A percentile compares a stretch with the other conserved stretches of the same genome.
These are phyloP conservation scores for Postia placenta DNA, from an alignment of 768 basidiomycete species.

Conservation along the genomic window DNA sequence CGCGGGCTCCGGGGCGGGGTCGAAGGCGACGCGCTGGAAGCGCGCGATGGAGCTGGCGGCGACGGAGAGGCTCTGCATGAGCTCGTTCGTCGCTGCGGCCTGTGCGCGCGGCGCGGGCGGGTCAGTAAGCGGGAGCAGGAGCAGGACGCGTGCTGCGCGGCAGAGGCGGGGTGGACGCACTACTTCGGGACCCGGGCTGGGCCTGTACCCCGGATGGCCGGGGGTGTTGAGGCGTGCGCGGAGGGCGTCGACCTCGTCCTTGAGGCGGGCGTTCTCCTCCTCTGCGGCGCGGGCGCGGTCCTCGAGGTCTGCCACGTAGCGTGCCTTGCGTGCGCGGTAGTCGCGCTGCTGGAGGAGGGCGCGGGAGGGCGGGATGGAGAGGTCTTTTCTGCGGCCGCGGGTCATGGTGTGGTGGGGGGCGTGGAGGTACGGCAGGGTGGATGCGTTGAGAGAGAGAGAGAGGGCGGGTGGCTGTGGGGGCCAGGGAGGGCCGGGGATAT, in stretches of 20 bases:
- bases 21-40: slow-evolving; percentile 46
- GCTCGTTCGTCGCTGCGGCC: slow-evolving; percentile 47
- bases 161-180: slow-evolving; percentile 13
- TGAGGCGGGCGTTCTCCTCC: slow-evolving; percentile 46
- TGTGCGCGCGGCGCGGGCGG: slow-evolving; percentile 20
- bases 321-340: slow-evolving; percentile 56
- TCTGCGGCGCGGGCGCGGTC: slow-evolving; percentile 46
- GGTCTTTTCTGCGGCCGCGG: slow-evolving; percentile 60
- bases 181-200: slow-evolving; percentile 22
- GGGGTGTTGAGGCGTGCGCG: slow-evolving; percentile 30
- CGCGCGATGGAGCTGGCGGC: slow-evolving; percentile 45
- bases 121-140: slow-evolving; percentile 17
- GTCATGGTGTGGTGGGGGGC: slow-evolving; percentile 35
- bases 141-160: background rate
- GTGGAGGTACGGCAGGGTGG: background rate
- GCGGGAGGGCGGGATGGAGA: slow-evolving; percentile 52
- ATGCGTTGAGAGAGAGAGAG: background rate
- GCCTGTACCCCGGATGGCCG: slow-evolving; percentile 6
- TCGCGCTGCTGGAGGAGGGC: slow-evolving; percentile 58
- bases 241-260: slow-evolving; percentile 40
- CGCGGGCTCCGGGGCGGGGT: slow-evolving; percentile 14
- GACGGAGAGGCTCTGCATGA: slow-evolving; percentile 41
- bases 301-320: slow-evolving; percentile 51
- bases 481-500: background rate
- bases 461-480: background rate